These are phyloP conservation scores for Neofusicoccum laricinum DNA, from an alignment of 2,329 filamentous ascomycete genomes.

Conservation along the genomic window DNA sequence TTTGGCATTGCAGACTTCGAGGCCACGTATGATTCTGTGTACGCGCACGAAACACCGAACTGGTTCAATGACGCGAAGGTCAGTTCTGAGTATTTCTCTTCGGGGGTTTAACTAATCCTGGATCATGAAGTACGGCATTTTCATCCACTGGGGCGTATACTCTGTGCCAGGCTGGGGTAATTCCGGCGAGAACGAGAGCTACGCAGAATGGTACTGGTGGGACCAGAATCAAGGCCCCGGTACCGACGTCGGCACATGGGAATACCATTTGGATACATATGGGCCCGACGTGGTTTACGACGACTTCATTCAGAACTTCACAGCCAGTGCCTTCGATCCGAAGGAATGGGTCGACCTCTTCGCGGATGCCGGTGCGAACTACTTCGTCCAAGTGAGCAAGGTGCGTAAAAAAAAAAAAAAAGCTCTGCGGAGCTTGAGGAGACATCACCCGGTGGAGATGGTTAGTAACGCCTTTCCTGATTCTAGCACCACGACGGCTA, in stretches of 20 bases:
- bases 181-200: slow-evolving; percentile 35
- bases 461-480: no score
- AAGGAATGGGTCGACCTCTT: slow-evolving; percentile 56
- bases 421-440: no score
- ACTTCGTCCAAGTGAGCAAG: slow-evolving; percentile 46
- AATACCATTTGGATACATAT: slow-evolving; percentile 50
- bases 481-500: slow-evolving; percentile 30
- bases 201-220: slow-evolving; percentile 43
- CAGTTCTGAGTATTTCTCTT: no score
- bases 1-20: slow-evolving; percentile 19
- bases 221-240: slow-evolving; percentile 44
- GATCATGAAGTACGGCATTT: slow-evolving; percentile 52
- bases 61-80: slow-evolving; percentile 53
- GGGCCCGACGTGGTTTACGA: slow-evolving; percentile 54
- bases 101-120: no score
- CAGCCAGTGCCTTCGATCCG: slow-evolving; percentile 48
- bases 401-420: not conserved
- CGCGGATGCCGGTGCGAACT: slow-evolving; percentile 51
- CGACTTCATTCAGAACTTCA: slow-evolving; percentile 55
- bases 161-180: slow-evolving; percentile 57
- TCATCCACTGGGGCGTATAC: slow-evolving; percentile 60
- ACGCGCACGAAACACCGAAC: slow-evolving; percentile 45
- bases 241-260: slow-evolving; percentile 44
- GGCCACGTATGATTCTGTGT: slow-evolving; percentile 19
- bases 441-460: no score